These are phyloP conservation scores for Blastomyces gilchristii DNA, from an alignment of 2,329 filamentous ascomycete genomes.

Conservation along the genomic window DNA sequence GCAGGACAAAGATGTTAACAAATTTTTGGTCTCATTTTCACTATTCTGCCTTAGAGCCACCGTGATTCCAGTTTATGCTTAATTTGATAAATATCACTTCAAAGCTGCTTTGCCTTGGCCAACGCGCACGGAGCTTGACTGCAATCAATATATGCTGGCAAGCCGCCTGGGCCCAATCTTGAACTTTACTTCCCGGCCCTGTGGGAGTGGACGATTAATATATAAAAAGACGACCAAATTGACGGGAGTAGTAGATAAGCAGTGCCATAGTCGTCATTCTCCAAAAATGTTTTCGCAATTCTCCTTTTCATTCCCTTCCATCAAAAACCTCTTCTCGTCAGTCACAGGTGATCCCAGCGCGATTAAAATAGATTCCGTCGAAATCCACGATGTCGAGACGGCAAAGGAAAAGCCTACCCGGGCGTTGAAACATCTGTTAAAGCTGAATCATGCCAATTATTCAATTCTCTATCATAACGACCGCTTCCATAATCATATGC, in stretches of 20 bases:
- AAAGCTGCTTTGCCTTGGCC: background rate
- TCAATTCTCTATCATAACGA: conserved; percentile 68
- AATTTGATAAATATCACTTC: background rate
- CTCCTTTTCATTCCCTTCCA: background rate
- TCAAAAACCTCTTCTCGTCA: conserved; percentile 5
- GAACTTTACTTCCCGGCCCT: background rate
- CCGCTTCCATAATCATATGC: conserved; percentile 69
- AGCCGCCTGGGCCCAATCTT: background rate
- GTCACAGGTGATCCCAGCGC: conserved; percentile 4
- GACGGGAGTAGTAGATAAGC: background rate
- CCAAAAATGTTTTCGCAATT: conserved; percentile 7
- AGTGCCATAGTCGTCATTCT: background rate
- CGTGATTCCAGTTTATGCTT: background rate
- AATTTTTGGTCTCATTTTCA: background rate
- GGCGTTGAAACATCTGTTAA: conserved; percentile 80
- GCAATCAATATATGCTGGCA: background rate
- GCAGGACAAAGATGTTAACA: background rate
- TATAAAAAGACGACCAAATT: background rate
- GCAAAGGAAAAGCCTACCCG: conserved; percentile 66
- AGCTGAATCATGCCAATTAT: conserved; percentile 85
- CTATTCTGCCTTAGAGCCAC: background rate
- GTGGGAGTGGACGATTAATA: background rate
- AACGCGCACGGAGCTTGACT: background rate
- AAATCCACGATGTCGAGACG: conserved; percentile 70
- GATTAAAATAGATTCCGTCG: conserved; percentile 52